Evolutionary conservation across 371 early-diverging fungal genomes (phyloP).

Genomic region (Ordospora pajunii): DNA sequence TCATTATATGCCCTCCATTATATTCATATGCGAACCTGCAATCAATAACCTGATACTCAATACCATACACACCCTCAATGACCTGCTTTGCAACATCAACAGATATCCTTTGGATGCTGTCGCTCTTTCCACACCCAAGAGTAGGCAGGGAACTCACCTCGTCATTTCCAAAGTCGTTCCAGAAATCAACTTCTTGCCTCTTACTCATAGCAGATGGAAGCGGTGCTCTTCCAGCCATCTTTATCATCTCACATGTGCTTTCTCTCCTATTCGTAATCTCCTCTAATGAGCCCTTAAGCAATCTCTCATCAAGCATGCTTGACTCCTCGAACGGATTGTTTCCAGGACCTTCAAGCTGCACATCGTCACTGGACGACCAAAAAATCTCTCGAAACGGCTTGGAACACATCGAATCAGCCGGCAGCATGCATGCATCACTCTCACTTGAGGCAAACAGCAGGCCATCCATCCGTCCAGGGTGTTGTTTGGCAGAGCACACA

Average conservation of each 20-base stretch:
- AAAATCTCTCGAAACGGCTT: background rate
- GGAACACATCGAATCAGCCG: background rate
- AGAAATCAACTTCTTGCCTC: slow-evolving; percentile 15
- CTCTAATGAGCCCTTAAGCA: background rate
- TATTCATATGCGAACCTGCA: slow-evolving; percentile 77
- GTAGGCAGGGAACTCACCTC: slow-evolving; percentile 47
- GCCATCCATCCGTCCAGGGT: slow-evolving; percentile 3
- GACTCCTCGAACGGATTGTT: background rate
- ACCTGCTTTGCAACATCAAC: slow-evolving; percentile 34
- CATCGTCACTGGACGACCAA: slow-evolving; percentile 1
- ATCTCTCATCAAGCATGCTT: background rate
- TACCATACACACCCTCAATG: slow-evolving; percentile 20
- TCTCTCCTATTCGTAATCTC: background rate
- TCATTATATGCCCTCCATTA: slow-evolving; percentile 71
- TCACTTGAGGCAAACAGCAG: background rate
- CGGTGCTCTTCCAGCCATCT: background rate
- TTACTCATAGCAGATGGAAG: background rate
- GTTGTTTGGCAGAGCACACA: background rate
- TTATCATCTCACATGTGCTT: background rate
- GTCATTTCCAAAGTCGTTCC: slow-evolving; percentile 25
- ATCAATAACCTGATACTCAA: slow-evolving; percentile 66
- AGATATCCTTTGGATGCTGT: slow-evolving; percentile 51
- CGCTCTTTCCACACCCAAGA: slow-evolving; percentile 52
- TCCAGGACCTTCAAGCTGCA: background rate
- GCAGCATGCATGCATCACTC: background rate